These are phyloP conservation scores for Trichoderma reesei DNA, from an alignment of 495 filamentous ascomycete species.

Conservation along the genomic window DNA sequence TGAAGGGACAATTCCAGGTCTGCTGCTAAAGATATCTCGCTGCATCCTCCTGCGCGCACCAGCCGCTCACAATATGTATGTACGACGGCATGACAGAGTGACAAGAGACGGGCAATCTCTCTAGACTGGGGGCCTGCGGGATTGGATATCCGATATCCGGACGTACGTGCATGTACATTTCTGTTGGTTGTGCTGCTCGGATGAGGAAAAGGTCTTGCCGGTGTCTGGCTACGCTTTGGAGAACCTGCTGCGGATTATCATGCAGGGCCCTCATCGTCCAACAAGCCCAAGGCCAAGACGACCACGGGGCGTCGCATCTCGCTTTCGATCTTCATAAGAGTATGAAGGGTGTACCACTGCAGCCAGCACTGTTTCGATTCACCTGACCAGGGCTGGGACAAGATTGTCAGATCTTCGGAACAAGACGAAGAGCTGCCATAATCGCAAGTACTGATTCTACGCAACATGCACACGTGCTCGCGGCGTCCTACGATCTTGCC, in stretches of 20 bases:
- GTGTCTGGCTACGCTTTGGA: too few species aligned
- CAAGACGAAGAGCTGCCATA: background rate
- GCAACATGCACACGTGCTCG: background rate
- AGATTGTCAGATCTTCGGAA: background rate
- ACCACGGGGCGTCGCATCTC: background rate
- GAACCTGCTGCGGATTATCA: too few species aligned
- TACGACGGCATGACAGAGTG: background rate
- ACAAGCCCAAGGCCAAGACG: too few species aligned
- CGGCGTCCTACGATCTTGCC: background rate
- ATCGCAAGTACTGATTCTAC: background rate
- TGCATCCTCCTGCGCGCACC: background rate
- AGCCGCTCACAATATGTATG: background rate
- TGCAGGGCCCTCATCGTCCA: too few species aligned
- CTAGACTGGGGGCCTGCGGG: too few species aligned
- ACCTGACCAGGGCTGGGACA: background rate
- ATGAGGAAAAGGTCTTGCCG: too few species aligned
- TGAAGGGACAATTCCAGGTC: background rate
- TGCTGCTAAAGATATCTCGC: slow-evolving; percentile 3
- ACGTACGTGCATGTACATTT: too few species aligned
- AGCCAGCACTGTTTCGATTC: background rate
- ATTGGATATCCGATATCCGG: too few species aligned
- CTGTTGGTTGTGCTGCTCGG: too few species aligned
- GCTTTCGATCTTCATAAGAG: background rate
- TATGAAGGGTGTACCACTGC: too few species aligned
- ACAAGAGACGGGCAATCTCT: too few species aligned